Percentiles rank a stretch among this genome's conserved stretches.
Evolutionary conservation across 2,329 filamentous ascomycete genomes (phyloP).

Genomic region (Sarocladium oryzae): DNA sequence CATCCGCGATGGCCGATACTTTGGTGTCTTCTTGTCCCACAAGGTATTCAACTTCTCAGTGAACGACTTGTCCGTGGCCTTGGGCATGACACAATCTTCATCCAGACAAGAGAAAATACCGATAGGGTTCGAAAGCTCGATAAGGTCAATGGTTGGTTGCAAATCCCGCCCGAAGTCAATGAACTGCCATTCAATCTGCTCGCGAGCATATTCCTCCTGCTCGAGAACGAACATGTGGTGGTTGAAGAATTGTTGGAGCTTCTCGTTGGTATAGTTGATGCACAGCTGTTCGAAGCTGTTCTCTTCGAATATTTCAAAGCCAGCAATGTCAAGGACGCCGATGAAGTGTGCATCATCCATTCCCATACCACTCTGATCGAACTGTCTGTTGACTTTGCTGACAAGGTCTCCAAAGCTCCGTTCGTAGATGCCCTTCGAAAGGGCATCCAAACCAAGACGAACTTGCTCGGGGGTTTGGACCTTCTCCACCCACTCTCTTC

Average conservation of each 20-base stretch:
- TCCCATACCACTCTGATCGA: conserved; percentile 78
- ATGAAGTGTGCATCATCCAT: conserved; percentile 93
- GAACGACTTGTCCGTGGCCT: conserved; percentile 93
- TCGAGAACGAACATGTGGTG: conserved; percentile 99
- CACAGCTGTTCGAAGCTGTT: conserved; percentile 99
- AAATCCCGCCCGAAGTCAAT: conserved; percentile 97
- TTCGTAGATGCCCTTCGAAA: conserved; percentile 97
- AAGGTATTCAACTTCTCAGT: conserved; percentile 95
- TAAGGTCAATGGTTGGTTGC: conserved; percentile 95
- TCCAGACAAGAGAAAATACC: conserved; percentile 98
- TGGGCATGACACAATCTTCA: conserved; percentile 98
- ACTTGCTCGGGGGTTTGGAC: conserved; percentile 97
- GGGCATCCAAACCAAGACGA: conserved; percentile 77
- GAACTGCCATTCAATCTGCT: conserved; percentile 99
- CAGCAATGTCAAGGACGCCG: conserved; percentile 95
- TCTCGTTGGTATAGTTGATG: conserved; percentile 99
- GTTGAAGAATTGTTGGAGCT: conserved; percentile 98
- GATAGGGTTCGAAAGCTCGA: conserved; percentile 92
- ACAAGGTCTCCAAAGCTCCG: conserved; percentile 92
- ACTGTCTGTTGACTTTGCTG: conserved; percentile 80
- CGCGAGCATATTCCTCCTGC: conserved; percentile 94
- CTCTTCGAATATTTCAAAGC: conserved; percentile 96
- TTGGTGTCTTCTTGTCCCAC: conserved; percentile 93
- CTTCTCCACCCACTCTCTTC: conserved; percentile 97
- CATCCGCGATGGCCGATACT: conserved; percentile 83